Base-by-base conservation (phyloP, 2,329 filamentous ascomycete genomes). In the Macrophomina tecta region DNA sequence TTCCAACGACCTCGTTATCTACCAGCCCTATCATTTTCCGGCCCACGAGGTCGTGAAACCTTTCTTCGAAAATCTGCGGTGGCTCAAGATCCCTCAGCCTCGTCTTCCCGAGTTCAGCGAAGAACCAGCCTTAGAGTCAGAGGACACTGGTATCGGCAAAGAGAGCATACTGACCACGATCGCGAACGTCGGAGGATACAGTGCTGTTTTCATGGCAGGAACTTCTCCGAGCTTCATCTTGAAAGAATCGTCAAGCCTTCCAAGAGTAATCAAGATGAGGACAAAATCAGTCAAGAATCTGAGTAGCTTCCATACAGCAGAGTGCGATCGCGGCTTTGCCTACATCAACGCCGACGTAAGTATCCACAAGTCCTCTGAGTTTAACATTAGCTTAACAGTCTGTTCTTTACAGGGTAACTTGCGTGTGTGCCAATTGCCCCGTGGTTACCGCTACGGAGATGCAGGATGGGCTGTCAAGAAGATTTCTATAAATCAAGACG, bases 1-100 rank as follows among this genome's bases (percentile, higher is more conserved):
- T 9, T 90, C 88, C 68, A 91, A 97, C 70, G 94, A 98, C 74
- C 81, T 98, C 40, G 90, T 91, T 11, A 86, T 98, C 53, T 99
- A 98, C 76, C 89, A 95, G 75, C 93, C 94, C 1, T 90, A 93
- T 71, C 84, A 64, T 7, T 46, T 58, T 23, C 68, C 79, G 75
- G 46, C 75, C 73, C 34, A 77, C 77, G 66, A 76, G 73, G 66
- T 69, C n/a, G 72, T 74, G 7, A 71, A 79, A 34, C 78, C 83
- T 5, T 84, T 90, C 70, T 81, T 85, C 1, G 80, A 82, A 30
- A 86, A 84, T 7, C 81, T 97, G 11, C 87, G 89, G 65, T 97
- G 97, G 78, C 84, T 90, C 65, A 97, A 97, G 77, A 80, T 91
- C 0, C 79, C 87, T 1, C 93, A 94, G 71, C 82, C 89, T 16